Conservation (phyloP, 768 basidiomycete species). For the Hericium coralloides region DNA sequence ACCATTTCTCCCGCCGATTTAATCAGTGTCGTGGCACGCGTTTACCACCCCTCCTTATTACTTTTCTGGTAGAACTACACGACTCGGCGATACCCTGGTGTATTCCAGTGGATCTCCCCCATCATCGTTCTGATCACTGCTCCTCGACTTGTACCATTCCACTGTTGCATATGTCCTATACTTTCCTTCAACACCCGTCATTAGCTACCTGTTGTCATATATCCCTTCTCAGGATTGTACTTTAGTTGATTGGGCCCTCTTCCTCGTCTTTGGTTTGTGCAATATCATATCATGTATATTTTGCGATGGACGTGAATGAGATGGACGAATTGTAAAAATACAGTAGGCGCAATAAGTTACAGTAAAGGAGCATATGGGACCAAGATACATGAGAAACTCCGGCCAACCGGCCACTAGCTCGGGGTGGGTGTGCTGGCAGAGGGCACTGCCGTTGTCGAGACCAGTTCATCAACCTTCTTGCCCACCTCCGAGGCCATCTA, state of each 20-base stretch:
- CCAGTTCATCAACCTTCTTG: conserved; percentile 14
- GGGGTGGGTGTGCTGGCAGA: background rate
- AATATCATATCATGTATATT: background rate
- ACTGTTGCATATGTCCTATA: too few species aligned
- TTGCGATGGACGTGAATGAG: background rate
- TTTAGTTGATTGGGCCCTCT: too few species aligned
- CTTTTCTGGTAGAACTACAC: background rate
- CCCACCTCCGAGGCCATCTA: conserved; percentile 12
- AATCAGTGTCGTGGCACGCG: background rate
- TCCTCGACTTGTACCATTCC: too few species aligned
- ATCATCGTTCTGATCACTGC: too few species aligned
- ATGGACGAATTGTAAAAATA: background rate
- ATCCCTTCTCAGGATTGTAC: too few species aligned
- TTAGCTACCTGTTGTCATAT: too few species aligned
- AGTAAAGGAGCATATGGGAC: background rate
- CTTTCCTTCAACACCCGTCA: too few species aligned
- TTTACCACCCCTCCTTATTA: background rate
- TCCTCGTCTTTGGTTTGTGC: too few species aligned
- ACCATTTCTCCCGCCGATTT: background rate
- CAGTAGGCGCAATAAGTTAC: background rate
- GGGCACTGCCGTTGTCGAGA: conserved; percentile 3
- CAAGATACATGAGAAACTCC: background rate
- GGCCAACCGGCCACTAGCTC: background rate
- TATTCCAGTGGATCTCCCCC: background rate
- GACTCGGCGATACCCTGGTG: background rate